A percentile compares a stretch with the other conserved stretches of the same genome.
Evolutionary conservation across 2,329 filamentous ascomycete genomes (phyloP).

Genomic region (Alternaria sp.): DNA sequence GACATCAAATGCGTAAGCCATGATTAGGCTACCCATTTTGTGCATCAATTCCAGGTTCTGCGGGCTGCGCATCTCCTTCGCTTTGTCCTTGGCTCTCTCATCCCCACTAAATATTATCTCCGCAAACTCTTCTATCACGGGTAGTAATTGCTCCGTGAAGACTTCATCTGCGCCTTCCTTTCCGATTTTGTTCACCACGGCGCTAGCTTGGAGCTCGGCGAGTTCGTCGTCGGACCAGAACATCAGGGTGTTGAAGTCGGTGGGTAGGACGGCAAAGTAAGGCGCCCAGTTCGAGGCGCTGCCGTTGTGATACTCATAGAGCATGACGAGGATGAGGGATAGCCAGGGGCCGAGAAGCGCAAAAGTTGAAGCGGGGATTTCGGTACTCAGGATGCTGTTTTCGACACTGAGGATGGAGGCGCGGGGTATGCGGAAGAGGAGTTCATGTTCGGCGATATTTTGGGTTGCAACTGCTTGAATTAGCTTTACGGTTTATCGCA

Average conservation of each 20-base stretch:
- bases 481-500: slow-evolving; percentile 2
- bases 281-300: slow-evolving; percentile 74
- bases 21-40: slow-evolving; percentile 85
- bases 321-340: slow-evolving; percentile 77
- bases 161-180: slow-evolving; percentile 74
- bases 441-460: slow-evolving; percentile 77
- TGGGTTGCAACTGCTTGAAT: slow-evolving; percentile 68
- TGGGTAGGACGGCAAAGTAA: slow-evolving; percentile 80
- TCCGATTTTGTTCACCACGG: slow-evolving; percentile 80
- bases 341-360: slow-evolving; percentile 58
- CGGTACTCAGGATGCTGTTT: slow-evolving; percentile 72
- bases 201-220: slow-evolving; percentile 76
- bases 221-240: slow-evolving; percentile 82
- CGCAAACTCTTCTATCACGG: slow-evolving; percentile 58
- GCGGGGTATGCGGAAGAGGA: slow-evolving; percentile 82
- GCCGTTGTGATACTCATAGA: slow-evolving; percentile 75
- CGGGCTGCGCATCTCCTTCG: slow-evolving; percentile 55
- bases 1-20: slow-evolving; percentile 93
- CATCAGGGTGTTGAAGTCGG: slow-evolving; percentile 83
- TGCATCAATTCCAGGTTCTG: slow-evolving; percentile 70
- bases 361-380: slow-evolving; percentile 55
- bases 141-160: slow-evolving; percentile 68
- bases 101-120: slow-evolving; percentile 53
- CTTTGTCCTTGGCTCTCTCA: slow-evolving; percentile 38
- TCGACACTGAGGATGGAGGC: slow-evolving; percentile 73